Base-by-base conservation (phyloP, 2,329 filamentous ascomycete genomes). In the Fusarium hostae region DNA sequence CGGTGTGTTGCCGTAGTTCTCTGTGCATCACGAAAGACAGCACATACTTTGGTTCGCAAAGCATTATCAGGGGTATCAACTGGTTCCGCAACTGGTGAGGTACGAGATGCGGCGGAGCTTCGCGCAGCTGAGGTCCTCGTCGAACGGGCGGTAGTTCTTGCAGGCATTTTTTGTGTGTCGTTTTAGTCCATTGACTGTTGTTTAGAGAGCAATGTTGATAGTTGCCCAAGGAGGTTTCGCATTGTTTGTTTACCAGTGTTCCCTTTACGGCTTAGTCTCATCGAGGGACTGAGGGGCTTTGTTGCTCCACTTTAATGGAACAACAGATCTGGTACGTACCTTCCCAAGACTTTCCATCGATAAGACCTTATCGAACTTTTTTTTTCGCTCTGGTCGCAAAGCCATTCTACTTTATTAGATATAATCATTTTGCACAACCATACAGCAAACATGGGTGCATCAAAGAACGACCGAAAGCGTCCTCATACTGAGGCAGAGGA, bases 1-100 rank as follows among this genome's bases (percentile, higher is more conserved):
- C 95, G 87, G 80, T 99, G 96, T 4, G 93, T 93, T 2, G 95
- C 94, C 0, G 93, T 97, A 3, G 93, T 97, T 75, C 92, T 91
- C 81, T 99, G 96, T 37, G 95, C 94, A 80, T 95, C 92, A 72
- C 88, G 87, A 78, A 95, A 95, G 52, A 94, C 87, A 59, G 87
- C 82, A 78, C 91, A 92, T 57, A 97, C 86, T 78, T 93, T 92
- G 39, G 86, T 87, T 76, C 95, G 92, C 73, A 98, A 84, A 20
- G 87, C 88, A 63, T 89, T 94, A 50, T 89, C 86, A 58, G 90
- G 88, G 6, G 90, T 88, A 79, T 98, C 94, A 76, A 91, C 88
- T 60, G 92, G 91, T 78, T 97, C 94, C 41, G 92, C 91, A n/a
- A 81, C 76, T 9, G 86, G 82, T 8, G 86, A 86, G 35, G 80